Evolutionary conservation across 2,329 filamentous ascomycete species (phyloP), one percentile per base, ranked within the genome.

Genomic region (Zymoseptoria passerinii): DNA sequence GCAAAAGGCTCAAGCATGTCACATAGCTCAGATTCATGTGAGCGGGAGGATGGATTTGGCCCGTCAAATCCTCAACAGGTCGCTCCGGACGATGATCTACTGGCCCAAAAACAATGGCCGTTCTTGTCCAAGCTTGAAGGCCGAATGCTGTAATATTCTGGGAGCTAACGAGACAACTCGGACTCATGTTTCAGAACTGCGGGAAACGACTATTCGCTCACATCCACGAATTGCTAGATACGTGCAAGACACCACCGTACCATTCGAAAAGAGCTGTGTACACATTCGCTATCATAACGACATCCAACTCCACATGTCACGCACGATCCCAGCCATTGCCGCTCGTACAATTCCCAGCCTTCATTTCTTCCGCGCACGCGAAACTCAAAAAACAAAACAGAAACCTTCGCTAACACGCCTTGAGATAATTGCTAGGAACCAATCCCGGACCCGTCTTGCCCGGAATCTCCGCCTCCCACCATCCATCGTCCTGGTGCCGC

Each of bases 401-500:
- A 48, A 9, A n/a, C 18, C 54, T 16, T 28, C 44, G 44, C 64
- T 68, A 78, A 66, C 82, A 83, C 56, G 78, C 77, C 72, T 86
- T 83, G 57, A 87, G 70, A 68, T 87, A 87, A 71, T 87, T 87
- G 64, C 82, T 85, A 2, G 84, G 84, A 54, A 87, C 84, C 65
- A 87, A 74, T 23, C 84, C 84, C 48, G 75, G 72, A 48, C 75
- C 76, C 62, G 77, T 77, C 66, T 79, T 80, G 19, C 86, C 86
- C 51, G 92, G 89, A 48, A 96, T 84, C 73, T 96, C 92, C 10
- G 95, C 95, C 77, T 99, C 94, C 94, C 95, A 99, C 94, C 94
- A 99, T 19, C 94, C 94, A 71, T 99, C 94, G 72, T 99, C 94
- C 75, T 99, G 94, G 68, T 95, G 84, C 60, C 92, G 83, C 52